phyloP scores from a whole-genome alignment of 345 rosid genomes.

The Citrus inodora region DNA sequence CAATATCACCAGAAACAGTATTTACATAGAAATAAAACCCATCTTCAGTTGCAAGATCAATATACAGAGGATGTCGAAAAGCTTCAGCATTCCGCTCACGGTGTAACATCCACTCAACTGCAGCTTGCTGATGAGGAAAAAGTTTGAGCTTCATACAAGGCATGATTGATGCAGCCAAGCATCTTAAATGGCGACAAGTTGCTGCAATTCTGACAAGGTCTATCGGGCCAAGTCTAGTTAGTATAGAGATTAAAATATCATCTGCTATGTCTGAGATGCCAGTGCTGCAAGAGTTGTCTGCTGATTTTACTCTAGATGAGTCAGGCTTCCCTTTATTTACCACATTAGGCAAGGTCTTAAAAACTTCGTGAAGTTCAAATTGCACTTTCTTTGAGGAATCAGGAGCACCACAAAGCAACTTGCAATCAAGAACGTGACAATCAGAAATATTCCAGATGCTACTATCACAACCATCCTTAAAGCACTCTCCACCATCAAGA shows the following conservation, averaged over 20 bases:
- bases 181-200: slow-evolving; percentile 71
- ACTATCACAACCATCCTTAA: slow-evolving; percentile 28
- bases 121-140: slow-evolving; percentile 91
- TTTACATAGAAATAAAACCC: slow-evolving; percentile 64
- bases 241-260: slow-evolving; percentile 60
- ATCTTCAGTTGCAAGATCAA: slow-evolving; percentile 60
- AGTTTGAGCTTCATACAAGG: slow-evolving; percentile 89
- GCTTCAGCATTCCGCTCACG: slow-evolving; percentile 65
- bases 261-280: slow-evolving; percentile 75
- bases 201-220: slow-evolving; percentile 72
- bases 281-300: slow-evolving; percentile 25
- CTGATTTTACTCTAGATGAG: slow-evolving; percentile 49
- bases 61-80: slow-evolving; percentile 69
- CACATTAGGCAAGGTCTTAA: slow-evolving; percentile 68
- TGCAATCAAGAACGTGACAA: slow-evolving; percentile 84
- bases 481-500: slow-evolving; percentile 31
- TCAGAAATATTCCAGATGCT: slow-evolving; percentile 60
- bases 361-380: slow-evolving; percentile 80
- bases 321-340: slow-evolving; percentile 26
- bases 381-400: slow-evolving; percentile 52
- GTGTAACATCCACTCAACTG: slow-evolving; percentile 92
- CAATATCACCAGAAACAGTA: slow-evolving; percentile 67
- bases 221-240: slow-evolving; percentile 47
- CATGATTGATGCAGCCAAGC: slow-evolving; percentile 60
- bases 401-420: slow-evolving; percentile 40